Evolutionary conservation across 768 basidiomycete species (phyloP).

Genomic region (Amanita rimosa): DNA sequence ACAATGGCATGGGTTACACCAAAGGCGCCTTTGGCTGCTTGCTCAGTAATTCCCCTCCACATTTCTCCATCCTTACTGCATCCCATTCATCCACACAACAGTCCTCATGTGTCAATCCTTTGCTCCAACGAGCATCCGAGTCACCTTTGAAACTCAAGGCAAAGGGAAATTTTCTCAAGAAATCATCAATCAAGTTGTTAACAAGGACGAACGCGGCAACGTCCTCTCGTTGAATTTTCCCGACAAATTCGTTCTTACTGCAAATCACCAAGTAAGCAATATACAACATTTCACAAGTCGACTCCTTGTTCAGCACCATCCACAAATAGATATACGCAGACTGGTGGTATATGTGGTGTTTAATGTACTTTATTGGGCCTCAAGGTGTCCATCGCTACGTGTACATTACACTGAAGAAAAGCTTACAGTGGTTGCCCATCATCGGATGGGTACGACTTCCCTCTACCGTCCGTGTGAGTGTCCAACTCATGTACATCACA

Average conservation of each 20-base stretch:
- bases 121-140: constrained; percentile 57
- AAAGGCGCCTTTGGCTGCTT: constrained; percentile 76
- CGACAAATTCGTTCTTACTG: constrained; percentile 70
- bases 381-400: constrained; percentile 58
- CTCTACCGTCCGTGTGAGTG: neutral
- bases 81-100: constrained; percentile 14
- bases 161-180: constrained; percentile 49
- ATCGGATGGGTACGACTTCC: constrained; percentile 75
- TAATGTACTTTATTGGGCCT: constrained; percentile 59
- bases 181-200: constrained; percentile 46
- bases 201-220: constrained; percentile 44
- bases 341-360: constrained; percentile 86
- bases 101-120: constrained; percentile 78
- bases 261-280: constrained; percentile 78
- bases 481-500: constrained; percentile 16
- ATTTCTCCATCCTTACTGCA: neutral
- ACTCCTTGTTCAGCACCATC: neutral
- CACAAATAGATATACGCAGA: constrained; percentile 54
- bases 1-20: constrained; percentile 64
- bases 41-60: constrained; percentile 31
- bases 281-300: too few species aligned
- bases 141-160: constrained; percentile 68
- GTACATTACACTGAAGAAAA: constrained; percentile 88
- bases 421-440: constrained; percentile 73
- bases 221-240: constrained; percentile 60